Percentiles rank a stretch among this genome's conserved stretches.
These are phyloP conservation scores for Stentor coeruleus DNA, from an alignment of 73 alveolate genomes.

Conservation along the genomic window DNA sequence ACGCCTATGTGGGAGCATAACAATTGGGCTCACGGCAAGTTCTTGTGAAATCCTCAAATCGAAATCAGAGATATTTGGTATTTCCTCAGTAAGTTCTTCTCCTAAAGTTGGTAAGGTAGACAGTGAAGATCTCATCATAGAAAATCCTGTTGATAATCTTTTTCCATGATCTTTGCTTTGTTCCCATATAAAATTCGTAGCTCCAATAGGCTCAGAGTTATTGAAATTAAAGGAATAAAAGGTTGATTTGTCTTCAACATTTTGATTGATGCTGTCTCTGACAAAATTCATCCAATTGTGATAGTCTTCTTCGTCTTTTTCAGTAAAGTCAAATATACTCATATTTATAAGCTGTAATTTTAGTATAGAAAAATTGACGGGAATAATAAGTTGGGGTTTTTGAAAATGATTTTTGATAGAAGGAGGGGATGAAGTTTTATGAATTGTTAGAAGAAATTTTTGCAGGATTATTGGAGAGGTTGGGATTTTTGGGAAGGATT, in stretches of 20 bases:
- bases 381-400: too few species aligned
- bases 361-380: too few species aligned
- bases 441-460: too few species aligned
- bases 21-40: too few species aligned
- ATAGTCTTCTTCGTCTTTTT: not conserved
- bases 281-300: not conserved
- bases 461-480: too few species aligned
- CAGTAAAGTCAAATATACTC: not conserved
- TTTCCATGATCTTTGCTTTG: too few species aligned
- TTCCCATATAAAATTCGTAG: not conserved
- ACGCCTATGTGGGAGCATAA: too few species aligned
- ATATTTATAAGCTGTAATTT: too few species aligned
- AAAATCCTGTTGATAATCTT: not conserved
- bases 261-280: not conserved
- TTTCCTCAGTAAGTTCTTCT: not conserved
- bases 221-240: not conserved
- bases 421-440: too few species aligned
- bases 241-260: not conserved
- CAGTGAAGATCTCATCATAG: not conserved
- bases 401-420: too few species aligned
- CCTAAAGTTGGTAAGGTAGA: not conserved
- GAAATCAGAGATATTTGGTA: not conserved
- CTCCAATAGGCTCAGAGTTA: not conserved
- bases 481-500: too few species aligned
- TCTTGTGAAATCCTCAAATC: not conserved